Conservation (phyloP, 176 grass and related monocot genomes). For the Avena sativa region DNA sequence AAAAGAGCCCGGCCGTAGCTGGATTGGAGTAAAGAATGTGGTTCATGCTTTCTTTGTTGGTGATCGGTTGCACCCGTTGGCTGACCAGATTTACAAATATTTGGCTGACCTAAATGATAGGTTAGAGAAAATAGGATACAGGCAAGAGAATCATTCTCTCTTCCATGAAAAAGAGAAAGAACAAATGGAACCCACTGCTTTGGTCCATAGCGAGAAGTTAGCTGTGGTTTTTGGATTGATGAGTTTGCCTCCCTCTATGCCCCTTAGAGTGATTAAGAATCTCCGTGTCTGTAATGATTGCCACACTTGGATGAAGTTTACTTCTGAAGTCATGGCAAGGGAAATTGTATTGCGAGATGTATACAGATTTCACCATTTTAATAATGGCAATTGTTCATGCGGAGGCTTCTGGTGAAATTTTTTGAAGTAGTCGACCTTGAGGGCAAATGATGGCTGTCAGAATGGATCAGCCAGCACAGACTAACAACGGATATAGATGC, state of each 20-base stretch:
- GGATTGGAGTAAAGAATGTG: slow-evolving; percentile 64
- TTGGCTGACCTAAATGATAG: slow-evolving; percentile 56
- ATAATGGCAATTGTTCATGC: slow-evolving; percentile 63
- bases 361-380: slow-evolving; percentile 85
- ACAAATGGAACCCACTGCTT: slow-evolving; percentile 47
- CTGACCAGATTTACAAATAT: slow-evolving; percentile 57
- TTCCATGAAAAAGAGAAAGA: slow-evolving; percentile 71
- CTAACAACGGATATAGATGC: background rate
- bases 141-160: slow-evolving; percentile 52
- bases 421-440: background rate
- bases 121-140: slow-evolving; percentile 65
- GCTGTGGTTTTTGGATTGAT: slow-evolving; percentile 67
- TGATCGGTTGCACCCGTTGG: slow-evolving; percentile 58
- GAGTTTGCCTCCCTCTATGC: slow-evolving; percentile 50
- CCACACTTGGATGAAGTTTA: slow-evolving; percentile 75
- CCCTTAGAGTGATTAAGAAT: slow-evolving; percentile 75
- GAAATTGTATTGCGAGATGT: slow-evolving; percentile 71
- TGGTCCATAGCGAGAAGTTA: slow-evolving; percentile 72
- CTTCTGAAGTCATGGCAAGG: slow-evolving; percentile 45
- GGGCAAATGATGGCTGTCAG: background rate
- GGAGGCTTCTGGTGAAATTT: slow-evolving; percentile 54
- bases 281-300: slow-evolving; percentile 72
- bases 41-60: slow-evolving; percentile 79
- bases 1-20: slow-evolving; percentile 69
- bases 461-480: background rate